phyloP scores from a whole-genome alignment of 331 rosid genomes.

The Pyracantha coccinea region DNA sequence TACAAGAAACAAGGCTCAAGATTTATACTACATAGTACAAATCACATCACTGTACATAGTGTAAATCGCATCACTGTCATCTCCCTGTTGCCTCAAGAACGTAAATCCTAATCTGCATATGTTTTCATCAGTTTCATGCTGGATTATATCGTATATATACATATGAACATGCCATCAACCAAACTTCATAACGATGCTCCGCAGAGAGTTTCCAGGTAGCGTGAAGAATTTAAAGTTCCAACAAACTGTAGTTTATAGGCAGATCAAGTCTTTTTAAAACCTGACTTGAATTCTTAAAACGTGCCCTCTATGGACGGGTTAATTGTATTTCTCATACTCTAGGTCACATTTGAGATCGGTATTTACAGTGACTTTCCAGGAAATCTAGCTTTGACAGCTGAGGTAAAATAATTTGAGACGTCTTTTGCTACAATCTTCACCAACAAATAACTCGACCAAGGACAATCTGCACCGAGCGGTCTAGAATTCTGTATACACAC shows the following conservation, averaged over 20 bases:
- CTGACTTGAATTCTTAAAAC: background rate
- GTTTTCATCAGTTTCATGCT: too few species aligned
- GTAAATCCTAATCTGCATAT: background rate
- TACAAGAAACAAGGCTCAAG: background rate
- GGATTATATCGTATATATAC: background rate
- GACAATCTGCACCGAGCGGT: constrained; percentile 8
- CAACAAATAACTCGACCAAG: constrained; percentile 2
- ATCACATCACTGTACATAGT: too few species aligned
- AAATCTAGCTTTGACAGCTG: background rate
- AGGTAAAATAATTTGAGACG: background rate
- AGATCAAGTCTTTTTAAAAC: background rate
- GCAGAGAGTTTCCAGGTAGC: background rate
- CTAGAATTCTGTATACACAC: constrained; percentile 27
- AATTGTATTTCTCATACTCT: background rate
- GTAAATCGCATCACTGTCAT: background rate
- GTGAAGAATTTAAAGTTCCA: background rate
- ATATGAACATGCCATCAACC: background rate
- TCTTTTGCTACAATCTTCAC: background rate
- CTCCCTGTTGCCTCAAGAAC: background rate
- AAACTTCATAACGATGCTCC: background rate
- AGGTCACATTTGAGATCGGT: background rate
- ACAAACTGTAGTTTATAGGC: background rate
- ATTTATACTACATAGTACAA: too few species aligned
- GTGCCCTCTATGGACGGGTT: background rate
- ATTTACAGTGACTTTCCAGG: background rate